Base-by-base conservation (phyloP, 345 rosid species). In the Microthlaspi erraticum region DNA sequence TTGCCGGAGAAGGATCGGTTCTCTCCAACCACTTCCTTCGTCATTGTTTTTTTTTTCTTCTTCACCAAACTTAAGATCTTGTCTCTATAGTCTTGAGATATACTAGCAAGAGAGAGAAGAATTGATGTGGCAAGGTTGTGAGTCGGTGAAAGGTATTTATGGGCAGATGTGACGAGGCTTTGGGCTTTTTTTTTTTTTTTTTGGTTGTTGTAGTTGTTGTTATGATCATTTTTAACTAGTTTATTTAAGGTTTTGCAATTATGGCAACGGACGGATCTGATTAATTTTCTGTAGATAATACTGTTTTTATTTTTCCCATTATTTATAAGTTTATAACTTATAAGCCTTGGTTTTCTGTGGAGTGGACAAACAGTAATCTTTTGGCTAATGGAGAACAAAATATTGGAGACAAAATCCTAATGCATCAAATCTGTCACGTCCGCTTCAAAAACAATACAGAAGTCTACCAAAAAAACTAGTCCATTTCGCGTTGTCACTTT, bases 1-100 rank as follows among this genome's bases (percentile, higher is more conserved):
- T 85, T 92, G 9, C 79, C 85, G 3, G 86, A 68, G 82, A 81
- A 82, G 1, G 88, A 84, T 3, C 85, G 81, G 0, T 80, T 72
- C 71, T 83, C 88, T 4, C 61, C 77, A 9, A 70, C 67, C 14
- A 60, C 64, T 17, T 84, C 89, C 37, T 84, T 87, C 3, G 84
- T 73, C 81, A 72, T 77, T 72, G 56, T 36, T 38, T 66, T 59
- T 10, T 43, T 37, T 14, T 65, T 16, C 42, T 46, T 56, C 51
- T 48, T 70, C 10, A 29, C 53, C 14, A 38, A 54, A 45, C 33
- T 43, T 19, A 5, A 34, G 61, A 32, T 51, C 6, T 1, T 48
- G 34, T 46, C 31, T 54, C 16, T 23, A 33, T 63, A 1, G 1
- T 41, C 5, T 32, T 31, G 6, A 52, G 51, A 14, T 37, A 37